Evolutionary conservation across 1,284 basidiomycete genomes (phyloP), one percentile per base, ranked within the genome.

Genomic region (Golubevia pallescens): DNA sequence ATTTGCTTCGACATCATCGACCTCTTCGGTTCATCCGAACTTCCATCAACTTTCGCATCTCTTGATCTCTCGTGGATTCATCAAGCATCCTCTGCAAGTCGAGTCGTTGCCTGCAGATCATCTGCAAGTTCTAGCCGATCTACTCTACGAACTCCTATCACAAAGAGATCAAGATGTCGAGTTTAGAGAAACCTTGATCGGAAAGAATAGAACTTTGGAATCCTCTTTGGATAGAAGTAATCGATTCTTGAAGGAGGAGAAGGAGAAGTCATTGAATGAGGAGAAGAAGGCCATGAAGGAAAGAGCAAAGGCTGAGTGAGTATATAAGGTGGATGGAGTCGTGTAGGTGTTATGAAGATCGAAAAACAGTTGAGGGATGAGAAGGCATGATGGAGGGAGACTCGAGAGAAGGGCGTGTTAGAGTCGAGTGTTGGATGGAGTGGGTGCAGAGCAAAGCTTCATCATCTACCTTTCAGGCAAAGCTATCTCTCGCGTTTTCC

Each of bases 131-230:
- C 62, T 78, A 1, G 58, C 72, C 23, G 71, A 78, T 42, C 70
- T 71, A 14, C 57, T 78, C 7, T 70, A 78, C 52, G 66, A 73
- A 28, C 67, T 78, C 64, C 71, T 78, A 16, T 66, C 72, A 4
- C 76, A 78, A 59, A 62, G 76, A 48, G 71, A 76, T 51, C 63
- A 78, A 19, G 76, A 78, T 28, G 66, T 74, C 38, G 72, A 77
- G 48, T 66, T 78, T 6, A 67, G 76, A 28, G 75, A 73, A 10
- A 68, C 68, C n/a, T 63, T 78, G 19, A 68, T 69, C 24, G 73
- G 72, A 48, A 66, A 71, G 54, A 75, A 66, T 20, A 69, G 74
- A 21, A 66, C 64, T 0, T 67, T 75, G 4, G 67, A 62, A 6
- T 66, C 66, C 14, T 69, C 66, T 1, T 19, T 77, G 55, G 74